Conservation (phyloP, 2,329 filamentous ascomycete species). For the Penicillium sp. region DNA sequence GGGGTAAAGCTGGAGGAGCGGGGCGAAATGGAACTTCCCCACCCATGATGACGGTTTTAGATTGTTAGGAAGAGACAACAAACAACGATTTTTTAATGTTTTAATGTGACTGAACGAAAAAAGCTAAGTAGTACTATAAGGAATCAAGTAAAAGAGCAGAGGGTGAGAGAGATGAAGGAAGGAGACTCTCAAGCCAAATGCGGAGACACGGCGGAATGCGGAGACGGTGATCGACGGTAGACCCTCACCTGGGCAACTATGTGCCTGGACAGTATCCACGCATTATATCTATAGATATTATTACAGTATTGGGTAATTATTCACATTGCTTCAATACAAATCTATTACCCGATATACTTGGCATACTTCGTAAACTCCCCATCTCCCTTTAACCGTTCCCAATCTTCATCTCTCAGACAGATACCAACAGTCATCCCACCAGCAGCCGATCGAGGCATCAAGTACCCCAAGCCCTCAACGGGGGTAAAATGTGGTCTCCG, state of each 20-base stretch:
- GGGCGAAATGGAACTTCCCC: slow-evolving; percentile 35
- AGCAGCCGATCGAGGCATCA: slow-evolving; percentile 47
- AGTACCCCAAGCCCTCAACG: slow-evolving; percentile 50
- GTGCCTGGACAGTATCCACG: neutral
- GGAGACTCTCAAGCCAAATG: slow-evolving; percentile 13
- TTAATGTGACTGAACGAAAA: neutral
- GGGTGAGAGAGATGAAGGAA: neutral
- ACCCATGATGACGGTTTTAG: slow-evolving; percentile 30
- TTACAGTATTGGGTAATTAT: too few relatives aligned
- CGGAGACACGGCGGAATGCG: slow-evolving; percentile 21
- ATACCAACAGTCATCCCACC: slow-evolving; percentile 48
- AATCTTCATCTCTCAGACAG: slow-evolving; percentile 50
- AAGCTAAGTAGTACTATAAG: neutral
- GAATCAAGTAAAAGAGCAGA: neutral
- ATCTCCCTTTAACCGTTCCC: slow-evolving; percentile 46
- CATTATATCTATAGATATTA: too few relatives aligned
- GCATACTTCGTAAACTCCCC: slow-evolving; percentile 43
- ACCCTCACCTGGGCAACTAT: neutral
- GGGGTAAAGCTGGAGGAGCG: slow-evolving; percentile 45
- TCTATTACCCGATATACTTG: slow-evolving; percentile 33
- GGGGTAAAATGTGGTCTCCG: slow-evolving; percentile 49
- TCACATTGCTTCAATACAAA: neutral
- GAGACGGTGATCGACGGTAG: slow-evolving; percentile 9
- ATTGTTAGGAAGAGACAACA: neutral
- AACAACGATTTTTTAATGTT: neutral